Percentiles rank a stretch among this genome's conserved stretches.
phyloP scores from a whole-genome alignment of 208 protist species.

The Novymonas esmeraldas region DNA sequence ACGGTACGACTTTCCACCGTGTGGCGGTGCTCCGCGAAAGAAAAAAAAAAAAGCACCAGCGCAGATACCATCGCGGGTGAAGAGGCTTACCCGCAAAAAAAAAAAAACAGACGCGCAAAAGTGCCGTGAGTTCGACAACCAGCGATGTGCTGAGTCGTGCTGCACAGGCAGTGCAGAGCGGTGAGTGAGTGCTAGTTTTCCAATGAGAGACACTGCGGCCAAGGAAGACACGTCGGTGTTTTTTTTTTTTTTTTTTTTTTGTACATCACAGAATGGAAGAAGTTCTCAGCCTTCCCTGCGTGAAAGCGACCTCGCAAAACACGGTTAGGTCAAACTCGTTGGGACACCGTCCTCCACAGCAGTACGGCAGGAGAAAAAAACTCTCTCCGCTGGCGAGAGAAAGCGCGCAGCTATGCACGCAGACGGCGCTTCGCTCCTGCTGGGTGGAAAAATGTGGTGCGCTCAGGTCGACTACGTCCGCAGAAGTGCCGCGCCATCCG shows the following conservation, averaged over 20 bases:
- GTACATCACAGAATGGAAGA: conserved; percentile 25
- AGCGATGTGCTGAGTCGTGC: no score
- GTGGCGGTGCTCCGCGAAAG: no score
- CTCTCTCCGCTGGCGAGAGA: conserved; percentile 12
- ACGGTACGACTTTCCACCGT: no score
- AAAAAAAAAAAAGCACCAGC: no score
- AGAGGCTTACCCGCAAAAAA: no score
- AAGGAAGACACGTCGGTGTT: no score
- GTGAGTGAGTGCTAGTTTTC: no score
- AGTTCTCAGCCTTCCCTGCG: conserved; percentile 7
- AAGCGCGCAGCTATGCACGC: conserved; percentile 25
- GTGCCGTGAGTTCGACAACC: no score
- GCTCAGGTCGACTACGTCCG: conserved; percentile 16
- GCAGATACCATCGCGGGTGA: no score
- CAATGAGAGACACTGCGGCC: no score
- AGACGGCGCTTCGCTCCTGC: conserved; percentile 18
- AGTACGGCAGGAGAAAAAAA: conserved; percentile 33
- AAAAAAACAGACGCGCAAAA: no score
- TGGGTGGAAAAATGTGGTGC: conserved; percentile 23
- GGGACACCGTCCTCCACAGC: conserved; percentile 15
- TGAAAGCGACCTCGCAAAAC: conserved; percentile 9
- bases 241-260: not conserved
- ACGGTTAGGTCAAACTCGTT: conserved; percentile 22
- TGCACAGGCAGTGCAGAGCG: no score
- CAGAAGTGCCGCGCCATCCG: conserved; percentile 24